Evolutionary conservation across 2,329 filamentous ascomycete species (phyloP).

Genomic region (Pseudocercospora macadamiae): DNA sequence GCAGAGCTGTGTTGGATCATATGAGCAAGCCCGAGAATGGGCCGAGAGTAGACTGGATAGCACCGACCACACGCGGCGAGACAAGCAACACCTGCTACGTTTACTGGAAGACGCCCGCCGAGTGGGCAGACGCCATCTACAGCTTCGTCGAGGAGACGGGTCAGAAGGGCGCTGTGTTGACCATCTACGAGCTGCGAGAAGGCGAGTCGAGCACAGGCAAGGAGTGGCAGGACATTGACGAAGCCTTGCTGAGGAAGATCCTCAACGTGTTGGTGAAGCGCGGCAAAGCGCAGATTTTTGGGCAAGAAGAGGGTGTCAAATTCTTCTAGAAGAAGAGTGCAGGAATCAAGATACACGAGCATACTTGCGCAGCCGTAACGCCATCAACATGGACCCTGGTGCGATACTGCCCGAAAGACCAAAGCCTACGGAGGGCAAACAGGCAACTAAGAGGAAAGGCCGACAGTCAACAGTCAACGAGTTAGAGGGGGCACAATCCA

Average conservation of each 20-base stretch:
- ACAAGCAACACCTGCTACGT: slow-evolving; percentile 68
- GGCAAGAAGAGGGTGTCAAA: slow-evolving; percentile 89
- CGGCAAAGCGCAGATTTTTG: slow-evolving; percentile 92
- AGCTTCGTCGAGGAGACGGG: slow-evolving; percentile 83
- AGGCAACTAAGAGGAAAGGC: slow-evolving; percentile 12
- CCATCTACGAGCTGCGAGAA: slow-evolving; percentile 86
- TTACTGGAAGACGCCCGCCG: slow-evolving; percentile 84
- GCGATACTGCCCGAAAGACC: neutral
- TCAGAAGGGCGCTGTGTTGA: slow-evolving; percentile 86
- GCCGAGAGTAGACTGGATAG: slow-evolving; percentile 66
- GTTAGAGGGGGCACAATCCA: slow-evolving; percentile 7
- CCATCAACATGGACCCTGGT: neutral
- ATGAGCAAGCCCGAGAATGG: slow-evolving; percentile 56
- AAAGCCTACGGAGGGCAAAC: neutral
- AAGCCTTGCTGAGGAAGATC: slow-evolving; percentile 76
- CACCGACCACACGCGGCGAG: slow-evolving; percentile 35
- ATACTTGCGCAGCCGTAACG: neutral
- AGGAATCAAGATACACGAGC: neutral
- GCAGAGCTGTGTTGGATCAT: slow-evolving; percentile 58
- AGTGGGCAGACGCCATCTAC: slow-evolving; percentile 82
- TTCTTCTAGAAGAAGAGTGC: slow-evolving; percentile 71
- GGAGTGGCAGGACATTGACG: slow-evolving; percentile 63
- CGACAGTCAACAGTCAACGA: slow-evolving; percentile 12
- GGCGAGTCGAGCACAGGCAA: slow-evolving; percentile 72
- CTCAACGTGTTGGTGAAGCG: slow-evolving; percentile 82